Evolutionary conservation across 345 rosid species (phyloP).

Genomic region (Brassica cretica): DNA sequence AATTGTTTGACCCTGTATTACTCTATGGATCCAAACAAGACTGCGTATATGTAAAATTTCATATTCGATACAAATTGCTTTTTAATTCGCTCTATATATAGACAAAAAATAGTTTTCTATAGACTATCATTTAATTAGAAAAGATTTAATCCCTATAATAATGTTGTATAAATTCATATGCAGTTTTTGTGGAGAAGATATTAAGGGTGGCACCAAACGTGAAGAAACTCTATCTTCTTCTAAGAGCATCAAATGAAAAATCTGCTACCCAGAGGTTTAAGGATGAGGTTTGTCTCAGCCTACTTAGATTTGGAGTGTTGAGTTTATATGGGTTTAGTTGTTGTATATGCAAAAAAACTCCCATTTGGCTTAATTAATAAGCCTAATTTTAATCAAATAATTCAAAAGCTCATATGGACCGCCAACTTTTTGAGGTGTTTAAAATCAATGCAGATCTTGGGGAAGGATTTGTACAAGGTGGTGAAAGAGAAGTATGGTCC

Average conservation of each 20-base stretch:
- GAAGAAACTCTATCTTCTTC: conserved; percentile 74
- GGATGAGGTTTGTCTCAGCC: conserved; percentile 56
- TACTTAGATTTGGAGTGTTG: neutral
- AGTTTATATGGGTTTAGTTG: neutral
- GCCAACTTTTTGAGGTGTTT: neutral
- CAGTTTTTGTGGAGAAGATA: conserved; percentile 82
- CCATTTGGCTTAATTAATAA: neutral
- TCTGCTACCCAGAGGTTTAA: conserved; percentile 65
- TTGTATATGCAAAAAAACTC: neutral
- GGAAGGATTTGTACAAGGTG: conserved; percentile 34
- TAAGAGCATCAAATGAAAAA: conserved; percentile 67
- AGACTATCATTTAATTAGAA: neutral
- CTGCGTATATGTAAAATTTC: neutral
- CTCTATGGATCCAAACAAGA: neutral
- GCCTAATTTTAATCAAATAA: neutral
- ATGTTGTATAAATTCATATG: conserved; percentile 15
- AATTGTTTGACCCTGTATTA: neutral
- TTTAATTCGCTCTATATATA: neutral
- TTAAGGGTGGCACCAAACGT: conserved; percentile 79
- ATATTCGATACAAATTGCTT: neutral
- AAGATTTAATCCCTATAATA: neutral
- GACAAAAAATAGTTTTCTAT: neutral
- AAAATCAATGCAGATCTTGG: conserved; percentile 26
- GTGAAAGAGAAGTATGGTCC: conserved; percentile 36
- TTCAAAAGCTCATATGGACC: neutral